Evolutionary conservation across 805 yeast genomes (phyloP).

Genomic region (Hyphopichia homilentoma): DNA sequence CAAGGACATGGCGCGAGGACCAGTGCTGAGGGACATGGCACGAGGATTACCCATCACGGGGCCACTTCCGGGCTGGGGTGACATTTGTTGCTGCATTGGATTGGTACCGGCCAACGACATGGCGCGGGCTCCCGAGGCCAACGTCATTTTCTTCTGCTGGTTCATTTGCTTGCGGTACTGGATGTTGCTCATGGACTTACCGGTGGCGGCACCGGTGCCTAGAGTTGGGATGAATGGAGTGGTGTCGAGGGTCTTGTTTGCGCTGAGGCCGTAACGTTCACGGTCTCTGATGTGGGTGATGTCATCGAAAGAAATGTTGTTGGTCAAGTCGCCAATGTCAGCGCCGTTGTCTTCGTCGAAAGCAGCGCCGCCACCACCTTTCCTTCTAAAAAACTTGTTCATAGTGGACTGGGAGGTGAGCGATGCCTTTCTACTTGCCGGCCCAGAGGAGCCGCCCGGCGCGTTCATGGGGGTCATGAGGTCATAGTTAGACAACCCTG

Average conservation of each 20-base stretch:
- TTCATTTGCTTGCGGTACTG: constrained; percentile 71
- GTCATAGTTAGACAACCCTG: constrained; percentile 18
- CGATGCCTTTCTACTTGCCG: constrained; percentile 32
- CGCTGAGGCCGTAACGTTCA: constrained; percentile 58
- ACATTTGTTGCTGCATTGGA: constrained; percentile 20
- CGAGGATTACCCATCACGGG: constrained; percentile 32
- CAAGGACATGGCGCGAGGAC: constrained; percentile 18
- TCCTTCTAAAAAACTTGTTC: constrained; percentile 40
- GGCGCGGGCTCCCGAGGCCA: constrained; percentile 44
- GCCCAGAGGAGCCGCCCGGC: constrained; percentile 5
- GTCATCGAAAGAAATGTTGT: constrained; percentile 57
- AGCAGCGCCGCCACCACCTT: constrained; percentile 18
- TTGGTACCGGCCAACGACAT: constrained; percentile 35
- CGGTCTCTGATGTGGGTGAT: constrained; percentile 60
- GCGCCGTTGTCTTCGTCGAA: constrained; percentile 38
- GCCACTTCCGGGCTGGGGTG: constrained; percentile 29
- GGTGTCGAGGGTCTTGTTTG: constrained; percentile 43
- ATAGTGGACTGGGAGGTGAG: constrained; percentile 38
- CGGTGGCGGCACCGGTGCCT: constrained; percentile 25
- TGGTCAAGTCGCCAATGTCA: constrained; percentile 30
- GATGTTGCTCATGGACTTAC: constrained; percentile 40
- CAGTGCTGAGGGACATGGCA: constrained; percentile 41
- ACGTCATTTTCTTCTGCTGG: constrained; percentile 58
- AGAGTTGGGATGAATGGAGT: constrained; percentile 76
- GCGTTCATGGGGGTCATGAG: constrained; percentile 21